Percentiles rank a stretch among this genome's conserved stretches.
phyloP scores from a whole-genome alignment of 345 rosid genomes.

The Cardamine occulta region DNA sequence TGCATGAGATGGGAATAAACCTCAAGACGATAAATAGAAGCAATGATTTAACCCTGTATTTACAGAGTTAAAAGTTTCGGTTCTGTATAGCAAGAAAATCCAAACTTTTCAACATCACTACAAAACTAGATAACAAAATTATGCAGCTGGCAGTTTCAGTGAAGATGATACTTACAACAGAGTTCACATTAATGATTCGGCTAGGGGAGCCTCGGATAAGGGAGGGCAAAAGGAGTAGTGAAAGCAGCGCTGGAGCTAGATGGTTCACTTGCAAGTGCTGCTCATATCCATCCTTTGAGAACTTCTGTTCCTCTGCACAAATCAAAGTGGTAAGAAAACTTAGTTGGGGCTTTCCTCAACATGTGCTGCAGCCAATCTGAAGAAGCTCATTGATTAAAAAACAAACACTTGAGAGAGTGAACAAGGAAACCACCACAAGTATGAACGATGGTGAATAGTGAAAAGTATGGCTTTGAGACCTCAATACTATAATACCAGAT shows the following conservation, averaged over 20 bases:
- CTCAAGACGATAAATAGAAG: neutral
- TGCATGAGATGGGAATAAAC: constrained; percentile 1
- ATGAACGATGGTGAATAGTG: neutral
- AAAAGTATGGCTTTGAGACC: neutral
- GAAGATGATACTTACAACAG: constrained; percentile 69
- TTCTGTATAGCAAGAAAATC: neutral
- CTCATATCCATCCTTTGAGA: constrained; percentile 88
- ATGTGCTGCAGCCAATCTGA: constrained; percentile 8
- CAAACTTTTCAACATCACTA: constrained; percentile 1
- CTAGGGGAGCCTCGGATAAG: constrained; percentile 82
- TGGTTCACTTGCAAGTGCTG: constrained; percentile 97
- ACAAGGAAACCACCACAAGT: neutral
- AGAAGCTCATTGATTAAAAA: neutral
- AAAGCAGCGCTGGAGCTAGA: constrained; percentile 86
- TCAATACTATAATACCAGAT: constrained; percentile 1
- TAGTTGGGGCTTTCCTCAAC: neutral
- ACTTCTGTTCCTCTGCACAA: constrained; percentile 70
- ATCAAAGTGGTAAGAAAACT: constrained; percentile 28
- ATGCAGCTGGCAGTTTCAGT: neutral
- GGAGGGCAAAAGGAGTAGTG: constrained; percentile 85
- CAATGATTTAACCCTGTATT: neutral
- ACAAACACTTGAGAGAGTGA: neutral
- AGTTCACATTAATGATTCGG: constrained; percentile 84
- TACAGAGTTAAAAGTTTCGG: neutral
- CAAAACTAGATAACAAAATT: neutral